Evolutionary conservation across 495 filamentous ascomycete species (phyloP), one percentile per base, ranked within the genome.

Genomic region (Hypoxylon rickii): DNA sequence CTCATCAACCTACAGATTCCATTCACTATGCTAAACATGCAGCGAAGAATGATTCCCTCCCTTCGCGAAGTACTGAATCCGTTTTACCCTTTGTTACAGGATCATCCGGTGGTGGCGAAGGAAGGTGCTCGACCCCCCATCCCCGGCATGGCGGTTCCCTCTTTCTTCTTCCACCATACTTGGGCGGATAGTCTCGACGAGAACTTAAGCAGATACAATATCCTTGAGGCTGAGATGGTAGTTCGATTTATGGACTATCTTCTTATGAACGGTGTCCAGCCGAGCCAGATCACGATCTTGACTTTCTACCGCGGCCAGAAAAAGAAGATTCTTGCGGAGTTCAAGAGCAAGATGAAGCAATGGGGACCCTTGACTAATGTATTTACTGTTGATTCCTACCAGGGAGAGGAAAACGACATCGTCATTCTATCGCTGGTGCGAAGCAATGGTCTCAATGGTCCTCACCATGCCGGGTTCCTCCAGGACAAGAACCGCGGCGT

Each of bases 281-380:
- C 78, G 0, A 58, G 65, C 0, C 72, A 87, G 6, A 94, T 98
- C 55, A 96, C 92, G 0, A 73, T 98, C 16, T 70, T 98, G 34
- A 97, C 92, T 0, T 94, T 95, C 65, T 97, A 98, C 73, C 89
- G 89, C 38, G 93, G 90, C 11, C 93, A 98, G 60, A 79, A 85
- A 32, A 88, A 89, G 60, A 66, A 74, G 3, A 72, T 96, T 7
- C 55, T 85, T 0, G 76, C 68, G 24, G 63, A 72, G 1, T 66
- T 92, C 38, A 80, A 70, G 36, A 69, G 55, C 15, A 76, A 85
- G 38, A 54, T 67, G 0, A 77, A 80, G 40, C 72, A 90, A 1
- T 65, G 70, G 50, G 73, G 70, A 5, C 44, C 59, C 0, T 66
- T 69, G 26, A 79, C 88, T 61, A 91, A 89, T 18, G 84, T 97